Base-by-base conservation (phyloP, 2,329 filamentous ascomycete genomes). In the Dothiorella sarmentorum region DNA sequence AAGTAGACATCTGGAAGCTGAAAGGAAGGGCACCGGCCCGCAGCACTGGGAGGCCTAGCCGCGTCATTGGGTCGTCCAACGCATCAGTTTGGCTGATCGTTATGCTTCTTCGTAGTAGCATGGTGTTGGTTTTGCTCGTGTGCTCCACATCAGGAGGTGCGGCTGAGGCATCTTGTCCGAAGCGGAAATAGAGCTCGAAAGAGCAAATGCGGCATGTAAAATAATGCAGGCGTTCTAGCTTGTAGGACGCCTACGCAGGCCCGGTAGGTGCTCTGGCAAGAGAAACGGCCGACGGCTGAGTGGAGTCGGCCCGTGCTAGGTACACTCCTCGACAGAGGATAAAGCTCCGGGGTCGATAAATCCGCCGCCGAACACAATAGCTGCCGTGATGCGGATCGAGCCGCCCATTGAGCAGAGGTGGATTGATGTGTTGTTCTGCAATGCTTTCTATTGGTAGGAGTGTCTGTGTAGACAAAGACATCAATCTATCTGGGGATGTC, bases 401-500 rank as follows among this genome's bases (percentile, higher is more conserved):
- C 35, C 20, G 20, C 29, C 24, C 45, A 27, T 7, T 37, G 11
- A 24, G 13, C 13, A 11, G 10, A 31, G 29, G 29, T 13, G 6
- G n/a, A n/a, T n/a, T n/a, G n/a, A n/a, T 20, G 11, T 35, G n/a
- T 20, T 20, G 13, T 22, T 33, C 27, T 33, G 27, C 18, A 17
- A 11, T 20, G 5, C 2, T n/a, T 20, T 7, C 22, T 18, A 27
- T 38, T 29, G 45, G 29, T 7, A 37, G 45, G 29, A 35, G 45
- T 3, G 45, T 9, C n/a, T 11, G 17, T 15, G 37, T 38, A n/a
- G 26, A 20, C 13, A n/a, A 24, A 13, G 47, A 3, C 20, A 20
- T n/a, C 20, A 51, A 51, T 51, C 31, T 51, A 51, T 38, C 47
- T 51, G 47, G 20, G 17, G 43, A 27, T 13, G 26, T n/a, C 43